Percentiles rank a stretch among this genome's conserved stretches.
Evolutionary conservation across 345 rosid genomes (phyloP).

Genomic region (Citrus sinensis): DNA sequence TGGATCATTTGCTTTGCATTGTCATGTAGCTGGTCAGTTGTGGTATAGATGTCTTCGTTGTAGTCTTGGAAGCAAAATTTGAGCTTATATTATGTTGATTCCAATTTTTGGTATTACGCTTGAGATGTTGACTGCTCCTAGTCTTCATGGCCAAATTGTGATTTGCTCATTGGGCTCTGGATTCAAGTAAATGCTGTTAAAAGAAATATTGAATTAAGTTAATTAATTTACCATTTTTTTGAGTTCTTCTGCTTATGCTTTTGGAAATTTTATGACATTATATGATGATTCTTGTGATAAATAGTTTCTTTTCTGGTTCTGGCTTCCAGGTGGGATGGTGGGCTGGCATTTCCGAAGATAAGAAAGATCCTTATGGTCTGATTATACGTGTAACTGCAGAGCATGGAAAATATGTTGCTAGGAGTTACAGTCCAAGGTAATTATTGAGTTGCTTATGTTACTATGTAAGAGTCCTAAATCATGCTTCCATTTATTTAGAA

Average conservation of each 20-base stretch:
- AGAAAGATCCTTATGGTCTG: slow-evolving; percentile 75
- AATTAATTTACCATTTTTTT: background rate
- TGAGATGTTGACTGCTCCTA: background rate
- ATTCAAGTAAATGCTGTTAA: background rate
- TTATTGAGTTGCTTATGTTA: background rate
- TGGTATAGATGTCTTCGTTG: background rate
- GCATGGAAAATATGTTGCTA: slow-evolving; percentile 92
- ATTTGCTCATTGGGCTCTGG: background rate
- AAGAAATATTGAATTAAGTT: background rate
- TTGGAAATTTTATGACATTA: background rate
- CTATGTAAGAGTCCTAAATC: background rate
- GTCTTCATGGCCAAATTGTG: background rate
- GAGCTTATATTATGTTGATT: background rate
- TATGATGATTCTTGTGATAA: background rate
- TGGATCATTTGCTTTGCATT: background rate
- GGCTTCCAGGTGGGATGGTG: slow-evolving; percentile 90
- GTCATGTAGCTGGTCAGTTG: background rate
- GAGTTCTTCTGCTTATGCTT: background rate
- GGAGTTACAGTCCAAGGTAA: slow-evolving; percentile 85
- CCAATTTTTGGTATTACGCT: background rate
- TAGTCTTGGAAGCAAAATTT: background rate
- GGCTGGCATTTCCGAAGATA: slow-evolving; percentile 83
- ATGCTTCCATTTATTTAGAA: background rate
- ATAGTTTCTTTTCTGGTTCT: slow-evolving; percentile 2
- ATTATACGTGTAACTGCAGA: slow-evolving; percentile 86